Percentiles rank a stretch among this genome's conserved stretches.
phyloP scores from a whole-genome alignment of 1,139 yeast species.

The Yamadazyma aaseri region DNA sequence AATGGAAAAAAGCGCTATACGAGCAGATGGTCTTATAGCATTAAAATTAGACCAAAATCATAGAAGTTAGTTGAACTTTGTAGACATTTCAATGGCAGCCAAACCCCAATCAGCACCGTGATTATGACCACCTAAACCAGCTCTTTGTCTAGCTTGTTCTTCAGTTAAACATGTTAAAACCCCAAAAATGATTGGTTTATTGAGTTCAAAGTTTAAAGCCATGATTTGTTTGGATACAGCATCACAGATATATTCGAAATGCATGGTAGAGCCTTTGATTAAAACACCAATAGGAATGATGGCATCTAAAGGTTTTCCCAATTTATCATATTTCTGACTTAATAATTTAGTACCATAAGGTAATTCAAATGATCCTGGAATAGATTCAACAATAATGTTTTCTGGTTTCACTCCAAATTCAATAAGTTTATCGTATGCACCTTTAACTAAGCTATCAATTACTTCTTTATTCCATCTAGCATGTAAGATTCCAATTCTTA shows the following conservation, averaged over 20 bases:
- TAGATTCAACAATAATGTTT: slow-evolving; percentile 76
- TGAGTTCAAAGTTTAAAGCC: slow-evolving; percentile 70
- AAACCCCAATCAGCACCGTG: slow-evolving; percentile 99
- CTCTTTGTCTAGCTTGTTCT: slow-evolving; percentile 89
- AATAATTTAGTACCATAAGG: slow-evolving; percentile 74
- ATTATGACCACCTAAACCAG: slow-evolving; percentile 87
- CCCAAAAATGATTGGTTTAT: slow-evolving; percentile 87
- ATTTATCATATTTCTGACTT: slow-evolving; percentile 43
- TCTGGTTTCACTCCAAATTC: slow-evolving; percentile 70
- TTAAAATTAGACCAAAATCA: no score
- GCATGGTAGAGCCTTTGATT: slow-evolving; percentile 97
- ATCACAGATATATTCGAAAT: slow-evolving; percentile 95
- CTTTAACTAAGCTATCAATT: slow-evolving; percentile 77
- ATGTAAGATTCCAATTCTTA: slow-evolving; percentile 83
- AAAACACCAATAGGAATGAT: slow-evolving; percentile 91
- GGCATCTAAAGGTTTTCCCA: slow-evolving; percentile 67
- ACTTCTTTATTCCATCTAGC: slow-evolving; percentile 91
- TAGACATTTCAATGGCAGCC: slow-evolving; percentile 96
- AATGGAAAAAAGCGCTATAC: no score
- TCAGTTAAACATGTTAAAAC: slow-evolving; percentile 90
- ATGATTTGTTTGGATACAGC: slow-evolving; percentile 83
- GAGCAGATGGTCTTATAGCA: no score
- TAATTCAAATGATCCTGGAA: slow-evolving; percentile 93
- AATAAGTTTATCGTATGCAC: slow-evolving; percentile 61
- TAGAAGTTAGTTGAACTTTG: slow-evolving; percentile 36